phyloP scores from a whole-genome alignment of 2,329 filamentous ascomycete genomes.

The Penicillium sp. region DNA sequence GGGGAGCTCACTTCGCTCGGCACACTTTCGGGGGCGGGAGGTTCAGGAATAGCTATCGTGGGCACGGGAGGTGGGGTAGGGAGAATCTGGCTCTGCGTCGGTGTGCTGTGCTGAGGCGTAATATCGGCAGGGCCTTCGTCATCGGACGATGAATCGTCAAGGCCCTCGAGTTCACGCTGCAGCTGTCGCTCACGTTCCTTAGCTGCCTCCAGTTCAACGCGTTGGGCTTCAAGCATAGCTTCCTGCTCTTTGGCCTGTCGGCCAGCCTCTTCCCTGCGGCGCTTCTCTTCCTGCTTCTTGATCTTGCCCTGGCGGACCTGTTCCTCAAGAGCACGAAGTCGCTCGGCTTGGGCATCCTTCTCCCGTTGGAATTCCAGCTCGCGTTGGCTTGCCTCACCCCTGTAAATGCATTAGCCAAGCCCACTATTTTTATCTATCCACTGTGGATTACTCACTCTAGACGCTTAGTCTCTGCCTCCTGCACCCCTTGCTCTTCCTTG shows the following conservation, averaged over 20 bases:
- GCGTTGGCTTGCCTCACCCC: conserved; percentile 69
- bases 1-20: conserved; percentile 52
- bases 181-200: conserved; percentile 87
- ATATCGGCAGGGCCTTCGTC: conserved; percentile 75
- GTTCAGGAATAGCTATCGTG: conserved; percentile 23
- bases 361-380: conserved; percentile 79
- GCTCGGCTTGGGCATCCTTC: conserved; percentile 74
- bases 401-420: conserved; percentile 39
- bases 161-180: conserved; percentile 78
- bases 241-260: conserved; percentile 88
- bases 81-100: conserved; percentile 56
- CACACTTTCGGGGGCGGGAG: conserved; percentile 45
- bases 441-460: conserved; percentile 69
- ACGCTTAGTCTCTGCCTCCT: conserved; percentile 68
- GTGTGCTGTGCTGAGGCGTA: conserved; percentile 60
- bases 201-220: conserved; percentile 88
- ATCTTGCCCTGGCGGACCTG: conserved; percentile 91
- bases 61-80: conserved; percentile 36
- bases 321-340: conserved; percentile 85
- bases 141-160: conserved; percentile 73
- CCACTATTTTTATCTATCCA: neutral
- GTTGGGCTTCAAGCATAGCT: conserved; percentile 73
- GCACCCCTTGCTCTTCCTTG: conserved; percentile 67
- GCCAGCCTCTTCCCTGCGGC: conserved; percentile 80
- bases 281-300: conserved; percentile 95